Conservation (phyloP, 805 yeast species). For the Saccharomycopsis oosterbeekiorum region DNA sequence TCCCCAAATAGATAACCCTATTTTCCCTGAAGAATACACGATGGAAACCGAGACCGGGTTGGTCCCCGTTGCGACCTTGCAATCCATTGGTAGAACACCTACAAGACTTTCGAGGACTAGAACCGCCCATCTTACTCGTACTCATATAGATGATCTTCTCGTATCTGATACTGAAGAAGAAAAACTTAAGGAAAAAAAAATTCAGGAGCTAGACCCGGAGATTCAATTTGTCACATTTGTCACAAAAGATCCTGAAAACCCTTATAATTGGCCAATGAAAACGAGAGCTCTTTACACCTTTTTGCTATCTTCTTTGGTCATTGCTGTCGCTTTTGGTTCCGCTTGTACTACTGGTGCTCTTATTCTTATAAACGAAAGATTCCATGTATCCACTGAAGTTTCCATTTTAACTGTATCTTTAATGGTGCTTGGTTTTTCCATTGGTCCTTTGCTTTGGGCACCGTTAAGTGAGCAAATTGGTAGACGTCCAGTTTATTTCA, state of each 20-base stretch:
- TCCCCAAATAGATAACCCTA: conserved; percentile 51
- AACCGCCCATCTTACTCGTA: conserved; percentile 27
- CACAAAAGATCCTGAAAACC: conserved; percentile 78
- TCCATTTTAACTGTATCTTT: conserved; percentile 71
- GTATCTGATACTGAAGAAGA: conserved; percentile 20
- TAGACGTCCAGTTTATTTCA: conserved; percentile 71
- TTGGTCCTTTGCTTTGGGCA: conserved; percentile 86
- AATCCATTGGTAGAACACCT: conserved; percentile 48
- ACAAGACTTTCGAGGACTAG: conserved; percentile 29
- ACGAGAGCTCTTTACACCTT: conserved; percentile 60
- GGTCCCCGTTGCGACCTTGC: conserved; percentile 70
- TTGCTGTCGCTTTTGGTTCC: conserved; percentile 89
- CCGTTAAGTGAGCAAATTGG: conserved; percentile 83
- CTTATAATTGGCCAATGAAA: conserved; percentile 66
- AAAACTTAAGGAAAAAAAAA: conserved; percentile 19
- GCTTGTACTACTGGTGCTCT: conserved; percentile 85
- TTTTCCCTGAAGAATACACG: conserved; percentile 89
- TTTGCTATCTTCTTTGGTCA: conserved; percentile 59
- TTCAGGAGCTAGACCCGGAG: conserved; percentile 29
- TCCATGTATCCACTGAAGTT: conserved; percentile 65
- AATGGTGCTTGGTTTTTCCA: conserved; percentile 81
- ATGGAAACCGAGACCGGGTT: conserved; percentile 82
- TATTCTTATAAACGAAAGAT: conserved; percentile 53
- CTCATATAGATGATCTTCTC: conserved; percentile 20
- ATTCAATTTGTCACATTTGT: conserved; percentile 79